Base-by-base conservation (phyloP, 352 stramenopile species). In the Pythium monospermum region DNA sequence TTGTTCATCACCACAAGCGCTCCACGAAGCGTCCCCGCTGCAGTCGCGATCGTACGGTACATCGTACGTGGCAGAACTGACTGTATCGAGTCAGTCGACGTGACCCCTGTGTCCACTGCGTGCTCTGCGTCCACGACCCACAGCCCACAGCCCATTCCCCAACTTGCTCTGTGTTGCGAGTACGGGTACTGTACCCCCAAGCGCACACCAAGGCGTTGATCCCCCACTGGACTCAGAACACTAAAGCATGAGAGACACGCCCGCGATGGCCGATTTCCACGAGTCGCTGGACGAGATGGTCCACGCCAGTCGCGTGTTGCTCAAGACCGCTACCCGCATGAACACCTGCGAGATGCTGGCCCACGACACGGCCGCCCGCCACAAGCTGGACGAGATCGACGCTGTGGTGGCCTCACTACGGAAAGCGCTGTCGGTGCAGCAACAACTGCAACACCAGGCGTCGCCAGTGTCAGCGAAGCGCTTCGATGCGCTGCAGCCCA, bases 401-500 rank as follows among this genome's bases (percentile, higher is more conserved):
- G 36, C 76, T 46, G 40, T 87, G n/a, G 61, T 62, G 26, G 35
- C 35, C 46, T 40, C 49, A 51, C 37, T 71, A 33, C 41, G 54
- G 45, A 19, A 41, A 51, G 21, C 47, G 49, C 32, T 23, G 21
- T 28, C 12, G 21, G 13, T 15, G 25, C 37, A 23, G 13, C 21
- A 31, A 31, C 15, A 27, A 22, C 25, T 16, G 26, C 22, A 18
- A 44, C 31, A 22, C 25, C 31, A 47, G 31, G n/a, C 25, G 53
- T 33, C 22, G 28, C 15, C 18, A 4, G 12, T 53, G 1, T 21
- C 22, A 23, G 26, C 40, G 56, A 87, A 85, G 61, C 57, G 64
- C 13, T 80, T 87, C 16, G 64, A 81, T 11, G 44, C 60, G 38
- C 54, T 90, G 52, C 53, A 78, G 44, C 45, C 68, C 13, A 82